Evolutionary conservation across 2,329 filamentous ascomycete species (phyloP), one percentile per base, ranked within the genome.

Genomic region (Xylariaceae sp.): DNA sequence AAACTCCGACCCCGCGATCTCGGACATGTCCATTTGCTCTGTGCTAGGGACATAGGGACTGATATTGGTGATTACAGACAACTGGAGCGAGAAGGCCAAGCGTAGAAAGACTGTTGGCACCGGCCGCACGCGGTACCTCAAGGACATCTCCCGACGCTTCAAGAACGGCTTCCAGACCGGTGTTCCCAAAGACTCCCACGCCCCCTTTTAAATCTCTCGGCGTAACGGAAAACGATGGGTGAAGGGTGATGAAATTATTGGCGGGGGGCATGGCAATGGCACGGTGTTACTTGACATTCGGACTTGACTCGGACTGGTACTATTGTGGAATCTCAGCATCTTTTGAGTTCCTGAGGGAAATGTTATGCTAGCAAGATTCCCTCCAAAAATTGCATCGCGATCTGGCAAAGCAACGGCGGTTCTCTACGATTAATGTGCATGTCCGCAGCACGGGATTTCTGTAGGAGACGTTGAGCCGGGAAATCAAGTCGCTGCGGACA

Each of bases 61-160:
- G 47, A 61, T 56, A 9, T 30, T 26, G 21, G 47, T 46, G 40
- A 74, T 26, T 47, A 53, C 74, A 97, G 92, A 87, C 87, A 96
- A 99, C 89, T 99, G 94, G 94, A 85, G 89, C 77, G 92, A 97
- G 86, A 99, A 99, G 89, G 92, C 92, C 71, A 97, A 97, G 90
- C 85, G 94, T 78, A 95, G 94, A 88, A 97, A 96, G 92, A 96
- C 92, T 73, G 92, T 89, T 75, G 94, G 94, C 71, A 92, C 90
- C 73, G 94, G 94, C 77, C 89, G 94, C 78, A 94, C 92, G 87
- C 86, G 90, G 74, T 89, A 92, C 81, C 84, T 99, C 75, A 95
- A 95, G 84, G 84, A 83, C 71, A 86, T 99, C 74, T 81, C 91
- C 74, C 87, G 94, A 76, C 85, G 85, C 80, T 96, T 96, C 86